Evolutionary conservation across 306 rosid species (phyloP).

Genomic region (Comarum palustre): DNA sequence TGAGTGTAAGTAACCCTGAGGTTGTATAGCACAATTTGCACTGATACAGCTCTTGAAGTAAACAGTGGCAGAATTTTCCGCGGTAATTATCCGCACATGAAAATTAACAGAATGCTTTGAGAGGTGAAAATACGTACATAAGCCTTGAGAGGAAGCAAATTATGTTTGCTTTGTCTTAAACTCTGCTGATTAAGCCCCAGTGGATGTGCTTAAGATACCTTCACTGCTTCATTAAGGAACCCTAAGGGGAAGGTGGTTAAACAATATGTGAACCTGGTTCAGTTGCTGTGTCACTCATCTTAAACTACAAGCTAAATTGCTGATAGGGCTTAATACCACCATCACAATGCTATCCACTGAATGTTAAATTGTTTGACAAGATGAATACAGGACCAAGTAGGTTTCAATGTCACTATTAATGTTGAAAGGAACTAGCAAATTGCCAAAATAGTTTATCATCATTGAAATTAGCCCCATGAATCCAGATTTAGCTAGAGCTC

Average conservation of each 20-base stretch:
- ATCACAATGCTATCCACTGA: background rate
- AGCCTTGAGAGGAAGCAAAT: constrained; percentile 25
- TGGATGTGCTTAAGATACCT: constrained; percentile 13
- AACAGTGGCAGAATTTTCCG: background rate
- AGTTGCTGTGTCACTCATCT: constrained; percentile 6
- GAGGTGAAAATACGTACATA: constrained; percentile 2
- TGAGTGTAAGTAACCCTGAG: background rate
- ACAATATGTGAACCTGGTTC: background rate
- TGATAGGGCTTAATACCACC: background rate
- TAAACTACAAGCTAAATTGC: background rate
- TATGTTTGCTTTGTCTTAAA: constrained; percentile 4
- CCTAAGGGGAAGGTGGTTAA: background rate
- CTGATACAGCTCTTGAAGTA: background rate
- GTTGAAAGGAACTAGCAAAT: background rate
- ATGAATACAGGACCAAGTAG: background rate
- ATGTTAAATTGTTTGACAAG: background rate
- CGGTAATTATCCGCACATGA: background rate
- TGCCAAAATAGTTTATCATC: background rate
- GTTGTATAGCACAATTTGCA: constrained; percentile 7
- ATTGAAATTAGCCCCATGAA: background rate
- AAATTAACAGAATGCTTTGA: background rate
- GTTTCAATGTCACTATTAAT: background rate
- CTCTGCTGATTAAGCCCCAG: constrained; percentile 4
- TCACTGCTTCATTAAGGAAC: constrained; percentile 12
- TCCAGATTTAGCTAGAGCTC: background rate